Percentiles rank a stretch among this genome's conserved stretches.
Evolutionary conservation across 2,329 filamentous ascomycete species (phyloP).

Genomic region (Spiromastix sp.): DNA sequence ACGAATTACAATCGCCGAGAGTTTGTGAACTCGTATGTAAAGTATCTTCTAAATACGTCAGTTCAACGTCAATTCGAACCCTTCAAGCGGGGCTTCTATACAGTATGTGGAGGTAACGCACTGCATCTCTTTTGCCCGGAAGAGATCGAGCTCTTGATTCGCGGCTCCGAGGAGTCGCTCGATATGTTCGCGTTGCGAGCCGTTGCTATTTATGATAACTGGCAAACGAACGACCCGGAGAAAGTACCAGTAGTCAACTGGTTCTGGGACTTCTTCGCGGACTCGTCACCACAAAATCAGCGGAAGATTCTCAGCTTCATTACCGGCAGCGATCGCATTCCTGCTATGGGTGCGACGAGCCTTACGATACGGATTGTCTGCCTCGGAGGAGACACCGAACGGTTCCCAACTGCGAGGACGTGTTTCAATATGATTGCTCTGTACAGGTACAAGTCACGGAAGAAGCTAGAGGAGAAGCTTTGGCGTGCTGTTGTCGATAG

Average conservation of each 20-base stretch:
- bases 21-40: conserved; percentile 77
- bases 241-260: conserved; percentile 63
- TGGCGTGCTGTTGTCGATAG: conserved; percentile 85
- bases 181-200: conserved; percentile 66
- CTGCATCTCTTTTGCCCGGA: conserved; percentile 79
- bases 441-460: conserved; percentile 58
- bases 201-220: conserved; percentile 75
- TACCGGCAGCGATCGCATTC: conserved; percentile 82
- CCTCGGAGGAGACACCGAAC: conserved; percentile 60
- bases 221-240: conserved; percentile 45
- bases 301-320: conserved; percentile 75
- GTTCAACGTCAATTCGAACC: conserved; percentile 80
- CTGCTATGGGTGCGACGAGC: conserved; percentile 74
- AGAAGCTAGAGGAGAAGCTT: conserved; percentile 59
- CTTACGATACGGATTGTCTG: conserved; percentile 67
- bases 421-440: conserved; percentile 82
- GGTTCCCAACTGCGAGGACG: conserved; percentile 78
- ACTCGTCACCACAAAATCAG: conserved; percentile 56
- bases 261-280: conserved; percentile 80
- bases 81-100: conserved; percentile 90
- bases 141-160: conserved; percentile 79
- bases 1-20: conserved; percentile 77
- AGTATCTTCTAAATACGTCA: conserved; percentile 66
- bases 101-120: conserved; percentile 80
- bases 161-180: conserved; percentile 73